Evolutionary conservation across 805 yeast genomes (phyloP), one percentile per base, ranked within the genome.

Genomic region (Lachancea waltii): DNA sequence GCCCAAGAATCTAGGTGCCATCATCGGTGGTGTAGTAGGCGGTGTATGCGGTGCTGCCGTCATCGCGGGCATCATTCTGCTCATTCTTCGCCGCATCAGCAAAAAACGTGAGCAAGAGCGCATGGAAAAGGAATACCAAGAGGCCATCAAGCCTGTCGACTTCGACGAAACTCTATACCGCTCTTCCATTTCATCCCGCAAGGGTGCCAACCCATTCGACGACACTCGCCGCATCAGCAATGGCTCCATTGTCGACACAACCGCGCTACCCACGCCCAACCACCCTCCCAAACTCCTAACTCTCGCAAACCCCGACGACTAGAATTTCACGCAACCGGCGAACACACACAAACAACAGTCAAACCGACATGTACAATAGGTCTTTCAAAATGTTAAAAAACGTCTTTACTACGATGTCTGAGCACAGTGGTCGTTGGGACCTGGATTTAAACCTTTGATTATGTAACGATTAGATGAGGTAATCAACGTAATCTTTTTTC

Each of bases 281-380:
- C n/a, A n/a, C n/a, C 43, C 39, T 13, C 52, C 42, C 7, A 85
- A 85, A 64, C 78, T 85, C 14, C 67, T 89, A 33, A 80, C 86
- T 43, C 95, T 89, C 9, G 89, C 95, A 23, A 89, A 89, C 53
- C 95, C 96, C 1, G 95, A 85, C 58, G 79, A 72, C 47, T 44
- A 13, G 13, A n/a, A n/a, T n/a, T n/a, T n/a, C n/a, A n/a, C n/a
- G n/a, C n/a, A n/a, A n/a, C n/a, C n/a, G n/a, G n/a, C n/a, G n/a
- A n/a, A n/a, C n/a, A n/a, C n/a, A n/a, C n/a, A n/a, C n/a, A n/a
- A n/a, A n/a, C n/a, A n/a, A n/a, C n/a, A n/a, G n/a, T n/a, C n/a
- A n/a, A n/a, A 4, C 26, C 26, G 13, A 13, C 26, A 23, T 23
- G 26, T 23, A 23, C 26, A 23, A 23, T 23, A 23, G 26, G 26